phyloP scores from a whole-genome alignment of 2,329 filamentous ascomycete species.

The Colletotrichum trifolii region DNA sequence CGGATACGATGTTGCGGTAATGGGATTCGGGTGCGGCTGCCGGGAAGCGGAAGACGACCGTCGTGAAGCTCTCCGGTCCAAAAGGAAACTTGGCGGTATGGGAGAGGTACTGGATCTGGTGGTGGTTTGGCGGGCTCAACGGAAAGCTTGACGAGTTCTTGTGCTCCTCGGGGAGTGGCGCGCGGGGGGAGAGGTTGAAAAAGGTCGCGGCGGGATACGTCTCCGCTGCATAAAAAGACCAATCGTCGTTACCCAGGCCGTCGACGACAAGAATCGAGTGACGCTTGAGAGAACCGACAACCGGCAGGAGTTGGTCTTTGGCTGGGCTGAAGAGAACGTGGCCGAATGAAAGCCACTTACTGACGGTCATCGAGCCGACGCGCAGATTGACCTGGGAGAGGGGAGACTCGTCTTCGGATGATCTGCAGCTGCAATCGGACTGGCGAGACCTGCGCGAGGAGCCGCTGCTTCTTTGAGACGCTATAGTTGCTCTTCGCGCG shows the following conservation, averaged over 20 bases:
- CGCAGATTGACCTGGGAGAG: constrained; percentile 79
- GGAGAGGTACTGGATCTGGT: constrained; percentile 76
- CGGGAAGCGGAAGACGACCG: constrained; percentile 82
- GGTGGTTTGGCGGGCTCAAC: constrained; percentile 74
- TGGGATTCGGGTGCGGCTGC: constrained; percentile 73
- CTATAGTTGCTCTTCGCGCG: constrained; percentile 33
- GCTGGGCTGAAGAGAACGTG: constrained; percentile 85
- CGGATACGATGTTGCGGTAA: constrained; percentile 77
- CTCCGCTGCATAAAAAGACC: constrained; percentile 87
- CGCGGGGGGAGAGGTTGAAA: constrained; percentile 77
- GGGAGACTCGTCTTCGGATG: constrained; percentile 69
- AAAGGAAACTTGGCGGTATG: constrained; percentile 78
- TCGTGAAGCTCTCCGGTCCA: constrained; percentile 78
- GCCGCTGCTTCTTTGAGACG: constrained; percentile 43
- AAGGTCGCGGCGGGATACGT: constrained; percentile 81
- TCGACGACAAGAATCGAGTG: constrained; percentile 81
- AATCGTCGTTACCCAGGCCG: constrained; percentile 87
- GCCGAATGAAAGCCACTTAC: constrained; percentile 88
- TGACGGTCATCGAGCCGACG: constrained; percentile 84
- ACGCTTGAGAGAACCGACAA: constrained; percentile 61
- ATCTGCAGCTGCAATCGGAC: constrained; percentile 58
- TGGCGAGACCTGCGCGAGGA: constrained; percentile 49
- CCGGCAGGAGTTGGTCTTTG: constrained; percentile 73
- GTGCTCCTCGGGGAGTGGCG: constrained; percentile 59
- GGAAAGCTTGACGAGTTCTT: constrained; percentile 60